A percentile compares a stretch with the other conserved stretches of the same genome.
Conservation (phyloP, 257 asterid genomes). For the Perilla frutescens region DNA sequence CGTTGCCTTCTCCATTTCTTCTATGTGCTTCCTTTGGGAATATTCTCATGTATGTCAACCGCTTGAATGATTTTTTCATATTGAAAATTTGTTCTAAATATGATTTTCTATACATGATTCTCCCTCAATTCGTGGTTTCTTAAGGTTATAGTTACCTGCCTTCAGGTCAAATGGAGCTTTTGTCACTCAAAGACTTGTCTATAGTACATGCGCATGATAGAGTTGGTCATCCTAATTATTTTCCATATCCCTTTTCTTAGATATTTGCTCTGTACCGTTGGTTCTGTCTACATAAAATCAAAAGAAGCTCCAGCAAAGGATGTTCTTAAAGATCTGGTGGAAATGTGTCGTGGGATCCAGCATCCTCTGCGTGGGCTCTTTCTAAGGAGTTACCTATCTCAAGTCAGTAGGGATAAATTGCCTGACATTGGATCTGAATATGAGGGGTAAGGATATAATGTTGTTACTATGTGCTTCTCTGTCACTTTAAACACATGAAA, state of each 20-base stretch:
- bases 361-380: constrained; percentile 98
- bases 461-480: constrained; percentile 22
- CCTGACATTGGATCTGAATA: constrained; percentile 98
- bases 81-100: constrained; percentile 7
- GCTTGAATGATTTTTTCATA: constrained; percentile 25
- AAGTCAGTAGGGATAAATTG: constrained; percentile 95
- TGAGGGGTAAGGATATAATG: constrained; percentile 77
- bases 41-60: constrained; percentile 6
- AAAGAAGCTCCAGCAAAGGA: constrained; percentile 99
- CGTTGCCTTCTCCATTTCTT: constrained; percentile 23
- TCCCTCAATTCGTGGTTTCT: constrained; percentile 22
- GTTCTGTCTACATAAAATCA: constrained; percentile 91
- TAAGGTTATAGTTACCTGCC: constrained; percentile 9
- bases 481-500: constrained; percentile 14
- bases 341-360: constrained; percentile 97
- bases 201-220: constrained; percentile 2
- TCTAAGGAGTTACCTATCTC: constrained; percentile 95
- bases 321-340: constrained; percentile 96
- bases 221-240: constrained; percentile 23
- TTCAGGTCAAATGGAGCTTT: constrained; percentile 22
- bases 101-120: constrained; percentile 13
- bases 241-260: constrained; percentile 48
- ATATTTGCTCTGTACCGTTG: constrained; percentile 96
- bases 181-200: constrained; percentile 8
- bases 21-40: constrained; percentile 2